Conservation (phyloP, 148 eudicot genomes). For the Mesembryanthemum crystallinum region DNA sequence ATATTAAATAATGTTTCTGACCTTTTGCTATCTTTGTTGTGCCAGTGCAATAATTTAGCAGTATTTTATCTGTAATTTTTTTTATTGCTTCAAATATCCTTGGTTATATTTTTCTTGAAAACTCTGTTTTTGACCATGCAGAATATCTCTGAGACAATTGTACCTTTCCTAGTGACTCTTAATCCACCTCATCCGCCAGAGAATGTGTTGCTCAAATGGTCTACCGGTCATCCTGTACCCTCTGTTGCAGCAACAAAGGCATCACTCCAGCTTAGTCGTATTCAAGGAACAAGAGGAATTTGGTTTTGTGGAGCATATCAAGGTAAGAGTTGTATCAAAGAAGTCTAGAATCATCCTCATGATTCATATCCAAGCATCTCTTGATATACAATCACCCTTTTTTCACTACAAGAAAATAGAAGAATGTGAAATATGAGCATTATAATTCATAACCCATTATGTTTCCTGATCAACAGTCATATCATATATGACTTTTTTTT, state of each 20-base stretch:
- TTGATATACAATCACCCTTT: not conserved
- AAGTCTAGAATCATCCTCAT: too few relatives aligned
- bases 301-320: slow-evolving; percentile 99
- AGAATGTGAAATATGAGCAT: too few relatives aligned
- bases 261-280: slow-evolving; percentile 52
- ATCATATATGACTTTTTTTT: not conserved
- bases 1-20: not conserved
- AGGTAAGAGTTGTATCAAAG: slow-evolving; percentile 37
- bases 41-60: not conserved
- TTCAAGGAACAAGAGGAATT: slow-evolving; percentile 92
- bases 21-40: not conserved
- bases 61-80: not conserved
- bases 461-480: not conserved
- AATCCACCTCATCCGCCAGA: slow-evolving; percentile 75
- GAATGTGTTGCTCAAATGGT: slow-evolving; percentile 70
- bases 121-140: slow-evolving; percentile 29
- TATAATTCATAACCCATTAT: too few relatives aligned
- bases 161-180: slow-evolving; percentile 75
- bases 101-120: not conserved
- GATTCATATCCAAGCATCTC: not conserved
- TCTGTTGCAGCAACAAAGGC: slow-evolving; percentile 91
- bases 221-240: slow-evolving; percentile 86
- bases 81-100: not conserved
- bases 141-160: slow-evolving; percentile 53
- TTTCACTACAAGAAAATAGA: not conserved